These are phyloP conservation scores for Guadua angustifolia DNA, from an alignment of 176 grass and related monocot genomes.

Conservation along the genomic window DNA sequence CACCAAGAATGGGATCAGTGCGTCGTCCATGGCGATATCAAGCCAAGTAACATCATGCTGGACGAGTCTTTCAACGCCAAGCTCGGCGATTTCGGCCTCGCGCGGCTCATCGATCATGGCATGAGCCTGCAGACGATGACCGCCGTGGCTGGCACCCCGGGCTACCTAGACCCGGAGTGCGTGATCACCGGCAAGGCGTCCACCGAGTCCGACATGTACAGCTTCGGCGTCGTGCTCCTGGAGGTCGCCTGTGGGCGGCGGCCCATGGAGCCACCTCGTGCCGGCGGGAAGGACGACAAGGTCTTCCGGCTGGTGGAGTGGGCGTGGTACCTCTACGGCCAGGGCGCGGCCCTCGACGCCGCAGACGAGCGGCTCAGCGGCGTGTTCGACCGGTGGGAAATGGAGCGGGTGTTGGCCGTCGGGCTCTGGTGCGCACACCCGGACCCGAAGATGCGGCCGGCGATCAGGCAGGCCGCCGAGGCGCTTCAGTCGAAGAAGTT, in stretches of 20 bases:
- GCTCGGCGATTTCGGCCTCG: conserved; percentile 36
- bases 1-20: conserved; percentile 46
- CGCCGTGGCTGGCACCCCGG: conserved; percentile 24
- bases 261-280: neutral
- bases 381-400: neutral
- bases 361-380: neutral
- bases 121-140: conserved; percentile 34
- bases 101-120: conserved; percentile 44
- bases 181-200: conserved; percentile 24
- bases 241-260: conserved; percentile 36
- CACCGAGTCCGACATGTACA: conserved; percentile 44
- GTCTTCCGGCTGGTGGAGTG: conserved; percentile 35
- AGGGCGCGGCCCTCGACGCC: neutral
- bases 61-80: conserved; percentile 25
- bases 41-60: conserved; percentile 43
- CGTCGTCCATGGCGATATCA: conserved; percentile 48
- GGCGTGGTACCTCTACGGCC: conserved; percentile 5
- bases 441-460: neutral
- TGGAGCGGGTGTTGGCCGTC: neutral
- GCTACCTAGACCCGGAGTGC: conserved; percentile 30
- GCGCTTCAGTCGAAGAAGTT: neutral
- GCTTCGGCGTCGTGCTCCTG: conserved; percentile 43
- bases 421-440: conserved; percentile 61
- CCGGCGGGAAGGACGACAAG: neutral
- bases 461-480: neutral